These are phyloP conservation scores for Glycine latifolia DNA, from an alignment of 306 rosid species.

Conservation along the genomic window DNA sequence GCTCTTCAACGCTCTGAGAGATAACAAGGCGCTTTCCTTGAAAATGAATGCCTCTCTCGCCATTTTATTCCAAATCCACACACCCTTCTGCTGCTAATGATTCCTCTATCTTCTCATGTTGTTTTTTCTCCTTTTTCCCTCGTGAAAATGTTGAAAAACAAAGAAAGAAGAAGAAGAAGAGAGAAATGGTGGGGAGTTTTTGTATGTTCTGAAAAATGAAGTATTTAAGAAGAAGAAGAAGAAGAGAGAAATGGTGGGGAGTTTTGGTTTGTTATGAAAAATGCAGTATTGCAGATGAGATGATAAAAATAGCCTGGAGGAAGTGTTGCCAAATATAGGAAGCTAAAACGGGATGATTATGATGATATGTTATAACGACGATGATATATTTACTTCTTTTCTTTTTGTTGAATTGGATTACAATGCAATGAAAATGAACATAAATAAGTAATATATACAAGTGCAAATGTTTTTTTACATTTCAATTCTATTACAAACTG, in stretches of 20 bases:
- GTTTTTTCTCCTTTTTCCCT: background rate
- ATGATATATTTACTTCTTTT: too few relatives aligned
- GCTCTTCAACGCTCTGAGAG: conserved; percentile 64
- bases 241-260: too few relatives aligned
- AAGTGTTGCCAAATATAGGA: conserved; percentile 24
- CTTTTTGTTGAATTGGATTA: background rate
- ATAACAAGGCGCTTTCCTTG: conserved; percentile 49
- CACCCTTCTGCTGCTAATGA: conserved; percentile 36
- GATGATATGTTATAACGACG: background rate
- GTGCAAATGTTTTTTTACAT: background rate
- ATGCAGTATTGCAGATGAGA: background rate
- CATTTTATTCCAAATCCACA: conserved; percentile 27
- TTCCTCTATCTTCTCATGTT: conserved; percentile 7
- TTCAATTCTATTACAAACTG: background rate
- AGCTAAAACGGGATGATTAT: conserved; percentile 8
- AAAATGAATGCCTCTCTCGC: conserved; percentile 50
- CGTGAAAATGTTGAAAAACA: background rate
- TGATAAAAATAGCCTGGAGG: conserved; percentile 22
- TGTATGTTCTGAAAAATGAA: too few relatives aligned
- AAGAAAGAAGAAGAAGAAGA: conserved; percentile 1
- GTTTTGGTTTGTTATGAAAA: conserved; percentile 26
- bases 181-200: background rate
- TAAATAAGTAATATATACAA: background rate
- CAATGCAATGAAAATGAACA: background rate
- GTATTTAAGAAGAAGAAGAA: too few relatives aligned